These are phyloP conservation scores for Penicillium verhagenii DNA, from an alignment of 495 filamentous ascomycete species.

Conservation along the genomic window DNA sequence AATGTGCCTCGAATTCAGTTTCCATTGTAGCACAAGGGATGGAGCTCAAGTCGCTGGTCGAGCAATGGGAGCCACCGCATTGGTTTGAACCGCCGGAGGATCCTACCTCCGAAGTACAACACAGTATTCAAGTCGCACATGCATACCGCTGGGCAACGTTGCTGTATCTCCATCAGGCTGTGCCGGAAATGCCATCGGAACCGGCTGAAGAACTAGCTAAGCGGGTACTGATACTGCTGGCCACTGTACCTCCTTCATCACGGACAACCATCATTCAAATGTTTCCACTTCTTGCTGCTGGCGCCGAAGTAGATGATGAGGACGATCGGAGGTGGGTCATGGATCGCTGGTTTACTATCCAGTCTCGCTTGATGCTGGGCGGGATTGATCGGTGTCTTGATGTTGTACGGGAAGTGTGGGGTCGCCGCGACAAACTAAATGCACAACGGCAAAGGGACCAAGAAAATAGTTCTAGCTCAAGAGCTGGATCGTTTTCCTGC, in stretches of 20 bases:
- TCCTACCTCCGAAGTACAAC: slow-evolving; percentile 59
- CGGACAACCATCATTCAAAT: slow-evolving; percentile 74
- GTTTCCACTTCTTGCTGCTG: slow-evolving; percentile 71
- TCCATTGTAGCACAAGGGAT: slow-evolving; percentile 63
- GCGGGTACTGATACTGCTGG: slow-evolving; percentile 59
- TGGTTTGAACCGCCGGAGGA: slow-evolving; percentile 65
- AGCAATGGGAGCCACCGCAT: slow-evolving; percentile 61
- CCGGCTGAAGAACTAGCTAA: slow-evolving; percentile 59
- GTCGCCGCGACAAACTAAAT: slow-evolving; percentile 54
- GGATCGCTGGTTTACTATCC: slow-evolving; percentile 63
- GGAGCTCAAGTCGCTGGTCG: slow-evolving; percentile 60
- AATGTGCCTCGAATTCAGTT: slow-evolving; percentile 56
- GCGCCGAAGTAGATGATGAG: slow-evolving; percentile 60
- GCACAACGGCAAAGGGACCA: slow-evolving; percentile 26
- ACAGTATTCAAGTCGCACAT: slow-evolving; percentile 70
- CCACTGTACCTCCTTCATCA: slow-evolving; percentile 61
- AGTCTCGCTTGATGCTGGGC: slow-evolving; percentile 64
- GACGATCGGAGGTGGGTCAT: slow-evolving; percentile 71
- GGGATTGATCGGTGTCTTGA: slow-evolving; percentile 73
- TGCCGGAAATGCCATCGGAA: slow-evolving; percentile 69
- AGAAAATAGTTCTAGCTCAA: slow-evolving; percentile 12
- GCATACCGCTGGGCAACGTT: slow-evolving; percentile 77
- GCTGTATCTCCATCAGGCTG: slow-evolving; percentile 73
- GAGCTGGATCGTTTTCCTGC: slow-evolving; percentile 9
- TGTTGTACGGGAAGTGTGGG: slow-evolving; percentile 71